phyloP scores from a whole-genome alignment of 257 asterid genomes.

The Primulina eburnea region DNA sequence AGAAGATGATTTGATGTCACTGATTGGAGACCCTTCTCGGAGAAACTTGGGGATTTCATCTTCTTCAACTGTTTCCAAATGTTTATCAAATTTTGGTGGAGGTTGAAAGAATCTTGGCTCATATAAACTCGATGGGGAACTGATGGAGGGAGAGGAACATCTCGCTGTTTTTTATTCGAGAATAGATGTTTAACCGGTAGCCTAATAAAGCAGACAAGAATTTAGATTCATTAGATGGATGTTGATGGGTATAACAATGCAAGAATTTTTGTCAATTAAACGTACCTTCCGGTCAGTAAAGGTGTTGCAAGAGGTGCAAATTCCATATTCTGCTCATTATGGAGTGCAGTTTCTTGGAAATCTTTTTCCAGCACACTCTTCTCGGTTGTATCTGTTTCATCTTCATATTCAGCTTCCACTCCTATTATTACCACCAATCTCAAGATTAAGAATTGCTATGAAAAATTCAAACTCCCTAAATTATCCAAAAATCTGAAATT shows the following conservation, averaged over 20 bases:
- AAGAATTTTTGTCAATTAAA: neutral
- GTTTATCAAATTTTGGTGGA: slow-evolving; percentile 47
- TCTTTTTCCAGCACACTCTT: slow-evolving; percentile 31
- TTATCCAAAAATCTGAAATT: neutral
- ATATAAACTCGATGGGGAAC: slow-evolving; percentile 38
- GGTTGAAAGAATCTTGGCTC: slow-evolving; percentile 39
- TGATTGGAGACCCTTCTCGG: slow-evolving; percentile 46
- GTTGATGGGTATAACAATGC: slow-evolving; percentile 4
- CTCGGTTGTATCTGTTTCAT: slow-evolving; percentile 38
- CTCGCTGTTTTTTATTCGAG: slow-evolving; percentile 51
- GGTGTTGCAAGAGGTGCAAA: slow-evolving; percentile 62
- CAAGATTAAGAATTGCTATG: slow-evolving; percentile 26
- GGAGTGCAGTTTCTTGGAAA: slow-evolving; percentile 33
- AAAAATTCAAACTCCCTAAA: slow-evolving; percentile 12
- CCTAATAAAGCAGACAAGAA: slow-evolving; percentile 24
- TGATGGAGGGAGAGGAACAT: slow-evolving; percentile 42
- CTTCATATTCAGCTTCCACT: slow-evolving; percentile 48
- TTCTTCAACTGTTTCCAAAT: slow-evolving; percentile 42
- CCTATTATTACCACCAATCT: slow-evolving; percentile 38
- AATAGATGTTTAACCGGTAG: slow-evolving; percentile 28
- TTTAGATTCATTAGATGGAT: neutral
- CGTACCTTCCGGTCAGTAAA: slow-evolving; percentile 47
- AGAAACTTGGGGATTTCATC: slow-evolving; percentile 71
- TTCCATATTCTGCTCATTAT: slow-evolving; percentile 38
- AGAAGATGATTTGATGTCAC: slow-evolving; percentile 57